These are phyloP conservation scores for Pittosporum tobira DNA, from an alignment of 129 eudicot species.

Conservation along the genomic window DNA sequence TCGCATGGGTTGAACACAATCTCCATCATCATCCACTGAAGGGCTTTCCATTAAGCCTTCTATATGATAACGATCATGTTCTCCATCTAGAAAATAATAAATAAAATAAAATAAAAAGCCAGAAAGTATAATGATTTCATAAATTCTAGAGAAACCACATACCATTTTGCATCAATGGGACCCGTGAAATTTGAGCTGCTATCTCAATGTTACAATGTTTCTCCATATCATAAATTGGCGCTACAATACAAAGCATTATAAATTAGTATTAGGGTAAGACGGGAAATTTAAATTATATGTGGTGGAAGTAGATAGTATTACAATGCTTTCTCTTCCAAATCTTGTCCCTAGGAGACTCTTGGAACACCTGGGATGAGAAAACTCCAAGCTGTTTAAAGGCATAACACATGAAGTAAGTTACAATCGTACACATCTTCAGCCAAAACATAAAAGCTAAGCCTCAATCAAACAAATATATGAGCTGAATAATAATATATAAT, in stretches of 20 bases:
- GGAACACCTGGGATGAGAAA: conserved; percentile 89
- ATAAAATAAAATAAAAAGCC: no score
- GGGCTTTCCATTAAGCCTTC: conserved; percentile 96
- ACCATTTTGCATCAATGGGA: conserved; percentile 50
- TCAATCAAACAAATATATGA: background rate
- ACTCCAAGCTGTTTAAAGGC: conserved; percentile 57
- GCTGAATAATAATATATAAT: background rate
- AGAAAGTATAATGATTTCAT: no score
- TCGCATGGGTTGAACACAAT: conserved; percentile 71
- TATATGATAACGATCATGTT: conserved; percentile 63
- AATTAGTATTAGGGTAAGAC: conserved; percentile 5
- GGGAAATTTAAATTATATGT: background rate
- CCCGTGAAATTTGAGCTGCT: conserved; percentile 71
- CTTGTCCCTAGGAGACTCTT: conserved; percentile 76
- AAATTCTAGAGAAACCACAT: conserved; percentile 5
- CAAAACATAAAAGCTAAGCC: no score
- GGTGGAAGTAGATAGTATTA: conserved; percentile 16
- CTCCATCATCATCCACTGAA: conserved; percentile 87
- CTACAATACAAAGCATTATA: conserved; percentile 32
- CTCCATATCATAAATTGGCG: conserved; percentile 75
- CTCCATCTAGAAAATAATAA: conserved; percentile 45
- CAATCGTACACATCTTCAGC: no score
- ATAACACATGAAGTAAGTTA: conserved; percentile 10
- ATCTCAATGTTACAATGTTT: conserved; percentile 81
- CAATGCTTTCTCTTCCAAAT: conserved; percentile 72